Evolutionary conservation across 2,329 filamentous ascomycete genomes (phyloP).

Genomic region (Exophiala lecanii-corni): DNA sequence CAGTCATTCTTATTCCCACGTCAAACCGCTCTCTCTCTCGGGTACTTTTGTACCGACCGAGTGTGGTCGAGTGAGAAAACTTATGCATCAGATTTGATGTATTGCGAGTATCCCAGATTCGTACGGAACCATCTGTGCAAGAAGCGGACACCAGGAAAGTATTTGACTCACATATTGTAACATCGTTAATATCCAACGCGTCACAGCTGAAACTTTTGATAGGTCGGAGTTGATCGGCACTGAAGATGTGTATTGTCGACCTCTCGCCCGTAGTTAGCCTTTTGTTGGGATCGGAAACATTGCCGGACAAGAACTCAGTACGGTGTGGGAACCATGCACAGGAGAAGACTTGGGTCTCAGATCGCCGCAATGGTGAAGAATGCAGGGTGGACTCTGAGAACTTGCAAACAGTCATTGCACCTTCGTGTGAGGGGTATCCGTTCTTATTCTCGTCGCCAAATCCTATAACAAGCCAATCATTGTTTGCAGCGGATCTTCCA

Average conservation of each 20-base stretch:
- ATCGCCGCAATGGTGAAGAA: too few species aligned
- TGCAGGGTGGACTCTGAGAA: too few species aligned
- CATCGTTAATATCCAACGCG: constrained; percentile 58
- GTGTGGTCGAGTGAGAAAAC: constrained; percentile 48
- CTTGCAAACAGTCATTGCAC: too few species aligned
- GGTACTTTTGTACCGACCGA: constrained; percentile 42
- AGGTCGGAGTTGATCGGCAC: too few species aligned
- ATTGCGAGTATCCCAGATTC: constrained; percentile 56
- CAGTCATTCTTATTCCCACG: constrained; percentile 54
- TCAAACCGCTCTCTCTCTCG: constrained; percentile 48
- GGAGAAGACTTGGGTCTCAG: constrained; percentile 56
- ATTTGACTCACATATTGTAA: constrained; percentile 46
- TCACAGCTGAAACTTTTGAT: constrained; percentile 51
- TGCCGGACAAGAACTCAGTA: constrained; percentile 24
- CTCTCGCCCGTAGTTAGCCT: too few species aligned
- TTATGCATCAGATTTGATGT: constrained; percentile 44
- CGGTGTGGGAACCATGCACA: constrained; percentile 50
- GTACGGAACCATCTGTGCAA: constrained; percentile 56
- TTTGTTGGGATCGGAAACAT: constrained; percentile 52
- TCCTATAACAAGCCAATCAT: constrained; percentile 49
- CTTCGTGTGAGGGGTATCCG: too few species aligned
- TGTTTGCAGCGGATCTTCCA: constrained; percentile 38
- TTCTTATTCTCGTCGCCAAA: too few species aligned
- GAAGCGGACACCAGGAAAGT: constrained; percentile 53
- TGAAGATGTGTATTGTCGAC: too few species aligned